These are phyloP conservation scores for Myxozyma neglecta DNA, from an alignment of 805 yeast species.

Conservation along the genomic window DNA sequence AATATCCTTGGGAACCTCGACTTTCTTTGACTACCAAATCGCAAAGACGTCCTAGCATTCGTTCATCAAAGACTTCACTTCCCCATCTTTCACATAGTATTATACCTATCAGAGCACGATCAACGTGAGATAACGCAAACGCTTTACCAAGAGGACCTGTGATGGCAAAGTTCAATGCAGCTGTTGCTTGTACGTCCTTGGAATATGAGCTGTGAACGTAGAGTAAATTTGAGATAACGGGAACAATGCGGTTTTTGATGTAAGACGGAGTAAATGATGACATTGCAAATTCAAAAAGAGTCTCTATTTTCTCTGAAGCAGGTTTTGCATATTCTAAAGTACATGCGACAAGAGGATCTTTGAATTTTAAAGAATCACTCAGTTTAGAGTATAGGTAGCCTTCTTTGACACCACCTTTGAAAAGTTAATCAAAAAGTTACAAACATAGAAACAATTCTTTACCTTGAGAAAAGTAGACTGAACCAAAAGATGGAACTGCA, in stretches of 20 bases:
- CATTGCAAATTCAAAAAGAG: slow-evolving; percentile 55
- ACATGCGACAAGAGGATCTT: slow-evolving; percentile 70
- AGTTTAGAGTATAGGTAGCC: slow-evolving; percentile 67
- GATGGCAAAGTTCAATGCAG: slow-evolving; percentile 69
- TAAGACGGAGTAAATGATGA: slow-evolving; percentile 62
- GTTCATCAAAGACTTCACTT: slow-evolving; percentile 51
- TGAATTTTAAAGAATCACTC: slow-evolving; percentile 56
- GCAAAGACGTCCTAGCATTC: slow-evolving; percentile 6
- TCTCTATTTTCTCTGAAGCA: slow-evolving; percentile 57
- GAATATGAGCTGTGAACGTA: slow-evolving; percentile 78
- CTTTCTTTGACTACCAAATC: slow-evolving; percentile 19
- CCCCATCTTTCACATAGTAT: slow-evolving; percentile 83
- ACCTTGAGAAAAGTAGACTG: slow-evolving; percentile 70
- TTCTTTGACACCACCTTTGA: slow-evolving; percentile 60
- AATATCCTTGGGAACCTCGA: slow-evolving; percentile 9
- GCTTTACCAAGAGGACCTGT: slow-evolving; percentile 75
- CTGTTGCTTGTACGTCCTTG: slow-evolving; percentile 71
- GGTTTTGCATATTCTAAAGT: slow-evolving; percentile 72
- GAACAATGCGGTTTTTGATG: slow-evolving; percentile 59
- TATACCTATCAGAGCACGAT: slow-evolving; percentile 68
- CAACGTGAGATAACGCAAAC: slow-evolving; percentile 71
- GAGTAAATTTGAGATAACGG: slow-evolving; percentile 71
- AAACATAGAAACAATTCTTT: not conserved
- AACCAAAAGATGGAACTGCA: slow-evolving; percentile 58
- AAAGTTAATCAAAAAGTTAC: not conserved